Evolutionary conservation across 306 rosid species (phyloP).

Genomic region (Malus sieversii): DNA sequence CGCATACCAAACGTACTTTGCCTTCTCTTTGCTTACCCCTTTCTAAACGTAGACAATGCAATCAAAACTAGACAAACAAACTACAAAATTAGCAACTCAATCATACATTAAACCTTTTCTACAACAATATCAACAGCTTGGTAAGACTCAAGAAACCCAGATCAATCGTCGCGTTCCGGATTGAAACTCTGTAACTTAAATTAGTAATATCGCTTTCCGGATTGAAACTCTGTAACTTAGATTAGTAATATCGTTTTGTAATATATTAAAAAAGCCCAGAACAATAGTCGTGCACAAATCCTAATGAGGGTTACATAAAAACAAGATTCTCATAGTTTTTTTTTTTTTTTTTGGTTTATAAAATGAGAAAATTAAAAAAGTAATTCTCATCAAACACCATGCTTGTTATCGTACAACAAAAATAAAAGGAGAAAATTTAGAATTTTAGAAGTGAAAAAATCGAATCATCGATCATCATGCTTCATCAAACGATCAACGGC

Average conservation of each 20-base stretch:
- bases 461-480: conserved; percentile 34
- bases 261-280: neutral
- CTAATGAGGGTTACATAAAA: neutral
- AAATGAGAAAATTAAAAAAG: conserved; percentile 1
- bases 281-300: conserved; percentile 6
- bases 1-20: neutral
- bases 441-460: conserved; percentile 2
- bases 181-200: too few species aligned
- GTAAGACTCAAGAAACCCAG: too few species aligned
- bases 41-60: neutral
- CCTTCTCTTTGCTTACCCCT: neutral
- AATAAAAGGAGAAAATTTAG: neutral
- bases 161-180: too few species aligned
- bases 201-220: too few species aligned
- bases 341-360: neutral
- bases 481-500: conserved; percentile 18
- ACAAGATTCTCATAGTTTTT: neutral
- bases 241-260: too few species aligned
- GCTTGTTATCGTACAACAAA: neutral
- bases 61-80: neutral
- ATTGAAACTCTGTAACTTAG: too few species aligned
- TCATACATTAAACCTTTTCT: neutral
- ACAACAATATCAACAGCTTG: neutral
- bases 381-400: conserved; percentile 11
- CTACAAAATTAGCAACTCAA: neutral